Evolutionary conservation across 768 basidiomycete genomes (phyloP), one percentile per base, ranked within the genome.

Genomic region (Tulasnella sp.): DNA sequence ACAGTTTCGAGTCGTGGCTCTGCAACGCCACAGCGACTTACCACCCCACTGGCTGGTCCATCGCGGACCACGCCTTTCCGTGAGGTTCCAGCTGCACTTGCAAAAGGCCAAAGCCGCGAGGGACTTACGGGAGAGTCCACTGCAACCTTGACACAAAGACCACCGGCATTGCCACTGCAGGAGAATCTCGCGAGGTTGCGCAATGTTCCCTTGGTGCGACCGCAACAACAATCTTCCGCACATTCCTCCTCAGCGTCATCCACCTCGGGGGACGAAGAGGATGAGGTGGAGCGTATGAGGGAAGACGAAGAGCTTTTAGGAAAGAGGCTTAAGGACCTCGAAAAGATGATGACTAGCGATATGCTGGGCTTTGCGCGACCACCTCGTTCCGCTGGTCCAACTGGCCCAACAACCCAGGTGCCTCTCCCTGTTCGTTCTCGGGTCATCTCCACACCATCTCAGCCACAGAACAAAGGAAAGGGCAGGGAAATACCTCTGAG

Each of bases 261-360:
- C n/a, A n/a, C n/a, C n/a, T 37, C 36, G 11, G 77, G 80, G 29
- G 82, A 85, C 43, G 79, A 77, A 32, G 79, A 77, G 6, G 69
- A 87, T 61, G 84, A 88, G 63, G 77, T 76, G 3, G 83, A 85
- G 49, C 71, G 81, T 49, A 74, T 69, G 56, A 73, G 74, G 27
- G 85, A 88, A 65, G 80, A 84, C 59, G 80, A 82, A 61, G 80
- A 84, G 50, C 71, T 77, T 0, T 66, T 88, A 39, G 77, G 80
- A 49, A 75, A 74, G 59, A 88, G 86, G 65, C 73, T 90, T 9
- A 73, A 75, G 45, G 78, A 83, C 31, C 71, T 90, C 17, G 78
- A 86, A 65, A 74, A 66, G 51, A 79, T 83, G 74, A 83, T 90
- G 72, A 86, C 82, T 1, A 80, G 74, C 59, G 86, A 88, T 45